Evolutionary conservation across 306 rosid species (phyloP), one percentile per base, ranked within the genome.

Genomic region (Vigna nakashimae): DNA sequence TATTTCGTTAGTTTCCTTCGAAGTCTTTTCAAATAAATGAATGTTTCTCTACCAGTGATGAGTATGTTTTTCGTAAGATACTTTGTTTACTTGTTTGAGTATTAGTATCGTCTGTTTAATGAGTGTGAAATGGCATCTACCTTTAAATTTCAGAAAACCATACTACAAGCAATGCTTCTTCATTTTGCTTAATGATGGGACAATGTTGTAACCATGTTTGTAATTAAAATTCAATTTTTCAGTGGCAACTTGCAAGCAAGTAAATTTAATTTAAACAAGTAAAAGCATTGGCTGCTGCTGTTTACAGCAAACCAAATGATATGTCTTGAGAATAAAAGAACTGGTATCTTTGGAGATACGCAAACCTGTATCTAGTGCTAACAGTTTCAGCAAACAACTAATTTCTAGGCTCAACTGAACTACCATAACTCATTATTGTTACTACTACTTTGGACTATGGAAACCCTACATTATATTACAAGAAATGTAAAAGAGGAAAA

Each of bases 291-390:
- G 55, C 43, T 12, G 30, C 55, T 2, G 55, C 49, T 42, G 36
- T 28, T 73, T 43, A 43, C 68, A 40, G 22, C 11, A 20, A 40
- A 43, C 7, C 53, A 20, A 66, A 66, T 66, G 52, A 42, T 22
- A 1, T 66, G 53, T 15, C 6, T 30, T 62, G n/a, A 62, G 67
- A 16, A 32, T 15, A 52, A 16, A 24, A 36, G 16, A 42, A 42
- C 13, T 65, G 6, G n/a, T 62, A 65, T 73, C 75, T 73, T 65
- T 42, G 74, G 57, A 45, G 69, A 65, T 32, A 80, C 74, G 75
- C 69, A 32, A 36, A 36, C 42, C 4, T 30, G 34, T 30, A 30
- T 30, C 34, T 30, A 30, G 34, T 30, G 34, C 34, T 30, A 30
- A 30, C 34, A 30, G 4, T 30, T 30, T 30, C 34, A 30, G 34